Evolutionary conservation across 768 basidiomycete species (phyloP), one percentile per base, ranked within the genome.

Genomic region (Paxillus ammoniavirescens): DNA sequence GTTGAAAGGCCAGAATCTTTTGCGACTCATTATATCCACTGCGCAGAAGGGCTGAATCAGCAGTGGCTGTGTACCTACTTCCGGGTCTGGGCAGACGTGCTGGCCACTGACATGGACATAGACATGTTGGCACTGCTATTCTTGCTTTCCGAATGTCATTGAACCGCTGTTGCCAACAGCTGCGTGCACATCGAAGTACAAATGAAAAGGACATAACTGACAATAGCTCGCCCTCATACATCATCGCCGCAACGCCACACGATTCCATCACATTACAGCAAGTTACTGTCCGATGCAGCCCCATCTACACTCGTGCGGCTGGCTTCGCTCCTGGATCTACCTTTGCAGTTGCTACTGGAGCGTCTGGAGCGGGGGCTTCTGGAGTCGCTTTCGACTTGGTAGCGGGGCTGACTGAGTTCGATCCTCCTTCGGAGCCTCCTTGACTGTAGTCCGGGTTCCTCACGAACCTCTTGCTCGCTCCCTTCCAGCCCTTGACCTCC

Each of bases 381-480:
- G 50, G 67, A 42, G 56, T 56, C 35, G 53, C 23, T 41, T 36
- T 52, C 47, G 62, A 54, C 18, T 47, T 55, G 9, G 58, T 30
- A 35, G 50, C 42, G 8, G 63, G 40, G 40, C 52, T 56, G 18
- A 37, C 35, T 37, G 60, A 38, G 37, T 55, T 49, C 0, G 53
- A 14, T 18, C 43, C 58, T 23, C 23, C 52, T 35, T 44, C 54
- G 2, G 51, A 26, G 14, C 42, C 56, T 2, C 47, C 59, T 17
- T 62, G 31, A 42, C 67, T 70, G 58, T 68, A 71, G 15, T 71
- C 67, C 13, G 67, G 69, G 35, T 35, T 47, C 30, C 44, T 58
- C 42, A 67, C 54, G 59, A 55, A 59, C 48, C 66, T 62, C 52
- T 47, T 59, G 13, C 48, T 48, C 40, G 17, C 31, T 49, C n/a